Evolutionary conservation across 495 filamentous ascomycete species (phyloP), one percentile per base, ranked within the genome.

Genomic region (Podospora sp.): DNA sequence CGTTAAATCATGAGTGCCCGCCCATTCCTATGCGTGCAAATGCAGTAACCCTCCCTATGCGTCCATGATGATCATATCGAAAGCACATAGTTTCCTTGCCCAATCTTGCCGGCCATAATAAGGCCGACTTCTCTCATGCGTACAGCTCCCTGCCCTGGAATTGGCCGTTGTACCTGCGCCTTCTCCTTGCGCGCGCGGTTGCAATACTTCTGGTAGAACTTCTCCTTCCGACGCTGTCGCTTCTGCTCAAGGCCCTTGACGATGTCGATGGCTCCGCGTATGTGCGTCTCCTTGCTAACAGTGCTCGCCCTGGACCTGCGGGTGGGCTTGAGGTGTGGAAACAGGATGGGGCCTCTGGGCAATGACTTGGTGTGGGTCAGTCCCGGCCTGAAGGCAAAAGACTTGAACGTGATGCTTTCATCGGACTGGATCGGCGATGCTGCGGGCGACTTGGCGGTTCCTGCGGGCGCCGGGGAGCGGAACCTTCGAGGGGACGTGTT

Each of bases 171-270:
- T 61, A 81, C 74, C 20, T 75, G 69, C 60, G 82, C 80, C 72
- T 83, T 81, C 25, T 82, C 82, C 69, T 83, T 84, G 21, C 82
- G 80, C 6, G 82, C 82, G 25, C 80, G 80, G 62, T 81, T 78
- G 79, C 87, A 92, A 71, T 93, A 88, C 78, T 95, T 92, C 73
- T 93, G 89, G 49, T 79, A 76, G 74, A 90, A 93, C 76, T 94
- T 95, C 79, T 97, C 92, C 78, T 89, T 91, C 63, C 95, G 91
- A 62, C 93, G 88, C 78, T 94, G 92, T 52, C 94, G 88, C 80
- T 95, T 97, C 79, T 91, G 89, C 82, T 98, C 95, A 8, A 99
- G 88, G 6, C 95, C 95, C 74, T 96, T 93, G 78, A 97, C 92
- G 69, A 99, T 98, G 74, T 97, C 96, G 70, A 98, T 94, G 29